These are phyloP conservation scores for Gossypium sturtianum DNA, from an alignment of 345 rosid species.

Conservation along the genomic window DNA sequence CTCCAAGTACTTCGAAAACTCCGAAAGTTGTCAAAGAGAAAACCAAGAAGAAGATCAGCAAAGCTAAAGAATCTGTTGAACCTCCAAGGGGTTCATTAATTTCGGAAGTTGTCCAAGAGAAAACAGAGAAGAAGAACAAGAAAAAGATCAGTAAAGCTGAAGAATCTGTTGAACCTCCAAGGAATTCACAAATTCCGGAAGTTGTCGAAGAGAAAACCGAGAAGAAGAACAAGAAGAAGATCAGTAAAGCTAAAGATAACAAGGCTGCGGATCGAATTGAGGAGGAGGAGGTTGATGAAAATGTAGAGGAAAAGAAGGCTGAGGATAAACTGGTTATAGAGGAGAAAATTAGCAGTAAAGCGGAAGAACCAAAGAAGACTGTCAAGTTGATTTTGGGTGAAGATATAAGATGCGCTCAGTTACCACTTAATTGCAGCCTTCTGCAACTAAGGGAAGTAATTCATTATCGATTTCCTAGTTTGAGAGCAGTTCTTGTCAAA, in stretches of 20 bases:
- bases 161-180: slow-evolving; percentile 60
- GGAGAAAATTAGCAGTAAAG: slow-evolving; percentile 37
- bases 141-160: slow-evolving; percentile 29
- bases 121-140: slow-evolving; percentile 36
- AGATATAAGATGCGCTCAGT: slow-evolving; percentile 72
- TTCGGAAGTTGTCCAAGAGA: slow-evolving; percentile 34
- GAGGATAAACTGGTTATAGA: slow-evolving; percentile 52
- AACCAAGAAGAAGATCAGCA: slow-evolving; percentile 32
- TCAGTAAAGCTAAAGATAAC: slow-evolving; percentile 29
- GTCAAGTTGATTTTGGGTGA: slow-evolving; percentile 71
- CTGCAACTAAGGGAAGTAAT: slow-evolving; percentile 63
- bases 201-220: slow-evolving; percentile 34
- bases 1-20: slow-evolving; percentile 30
- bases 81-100: slow-evolving; percentile 32
- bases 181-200: slow-evolving; percentile 26
- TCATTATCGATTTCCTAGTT: slow-evolving; percentile 60
- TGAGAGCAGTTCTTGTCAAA: slow-evolving; percentile 62
- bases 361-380: slow-evolving; percentile 41
- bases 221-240: slow-evolving; percentile 40
- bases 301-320: slow-evolving; percentile 33
- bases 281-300: slow-evolving; percentile 32
- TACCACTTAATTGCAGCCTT: slow-evolving; percentile 67
- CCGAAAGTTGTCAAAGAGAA: slow-evolving; percentile 36
- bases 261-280: slow-evolving; percentile 21
- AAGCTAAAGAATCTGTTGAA: slow-evolving; percentile 47